Evolutionary conservation across 352 stramenopile genomes (phyloP).

Genomic region (Saprolegnia diclina): DNA sequence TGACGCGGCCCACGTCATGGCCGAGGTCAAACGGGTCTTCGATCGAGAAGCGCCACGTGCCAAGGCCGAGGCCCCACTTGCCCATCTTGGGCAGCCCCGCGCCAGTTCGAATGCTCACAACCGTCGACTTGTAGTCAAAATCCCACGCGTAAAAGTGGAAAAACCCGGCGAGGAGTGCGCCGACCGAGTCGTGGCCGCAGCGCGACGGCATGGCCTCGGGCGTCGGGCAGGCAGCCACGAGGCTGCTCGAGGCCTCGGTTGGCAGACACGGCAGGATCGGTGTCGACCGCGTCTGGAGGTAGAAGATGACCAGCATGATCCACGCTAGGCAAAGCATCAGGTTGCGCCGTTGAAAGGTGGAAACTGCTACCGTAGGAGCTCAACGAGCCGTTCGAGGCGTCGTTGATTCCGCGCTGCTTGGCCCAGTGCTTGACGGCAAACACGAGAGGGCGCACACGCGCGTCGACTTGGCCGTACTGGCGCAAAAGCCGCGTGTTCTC

Average conservation of each 20-base stretch:
- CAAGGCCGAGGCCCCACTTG: conserved; percentile 57
- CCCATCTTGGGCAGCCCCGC: conserved; percentile 52
- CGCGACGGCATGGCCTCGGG: neutral
- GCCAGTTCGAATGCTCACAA: conserved; percentile 89
- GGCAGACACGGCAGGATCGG: conserved; percentile 34
- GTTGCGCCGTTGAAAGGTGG: neutral
- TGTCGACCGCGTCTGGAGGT: conserved; percentile 81
- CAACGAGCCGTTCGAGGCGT: conserved; percentile 93
- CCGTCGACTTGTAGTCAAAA: conserved; percentile 92
- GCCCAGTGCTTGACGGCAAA: conserved; percentile 98
- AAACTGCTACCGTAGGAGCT: conserved; percentile 88
- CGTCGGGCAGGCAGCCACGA: neutral
- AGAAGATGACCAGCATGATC: conserved; percentile 96
- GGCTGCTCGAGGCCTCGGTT: neutral
- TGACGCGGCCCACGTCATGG: conserved; percentile 71
- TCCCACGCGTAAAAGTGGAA: conserved; percentile 95
- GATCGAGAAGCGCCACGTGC: conserved; percentile 73
- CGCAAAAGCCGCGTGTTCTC: conserved; percentile 79
- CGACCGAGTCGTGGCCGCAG: conserved; percentile 77
- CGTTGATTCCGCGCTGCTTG: conserved; percentile 95
- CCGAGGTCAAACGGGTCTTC: conserved; percentile 82
- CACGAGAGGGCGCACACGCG: conserved; percentile 84
- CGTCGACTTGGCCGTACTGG: conserved; percentile 61
- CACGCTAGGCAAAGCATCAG: conserved; percentile 60
- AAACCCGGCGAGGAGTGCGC: conserved; percentile 91